Conservation (phyloP, 2,329 filamentous ascomycete species). For the Magnaporthiopsis rhizophila region DNA sequence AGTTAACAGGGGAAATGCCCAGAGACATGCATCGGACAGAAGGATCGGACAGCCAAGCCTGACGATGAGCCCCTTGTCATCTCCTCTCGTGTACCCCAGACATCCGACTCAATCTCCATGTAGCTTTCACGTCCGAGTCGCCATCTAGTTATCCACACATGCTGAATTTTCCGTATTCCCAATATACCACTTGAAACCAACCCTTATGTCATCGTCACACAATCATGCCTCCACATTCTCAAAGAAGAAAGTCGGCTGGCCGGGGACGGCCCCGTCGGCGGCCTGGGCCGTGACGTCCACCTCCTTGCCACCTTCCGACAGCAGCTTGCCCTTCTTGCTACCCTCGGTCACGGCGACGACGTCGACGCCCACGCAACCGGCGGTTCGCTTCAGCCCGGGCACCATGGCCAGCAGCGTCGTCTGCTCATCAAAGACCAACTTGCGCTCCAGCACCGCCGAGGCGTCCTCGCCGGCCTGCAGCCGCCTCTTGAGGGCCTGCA, state of each 20-base stretch:
- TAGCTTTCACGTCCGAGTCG: not conserved
- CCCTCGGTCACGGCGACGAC: conserved; percentile 65
- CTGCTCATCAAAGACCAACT: conserved; percentile 80
- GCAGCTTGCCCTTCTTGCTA: conserved; percentile 52
- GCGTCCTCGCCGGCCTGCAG: conserved; percentile 63
- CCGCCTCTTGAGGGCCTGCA: conserved; percentile 78
- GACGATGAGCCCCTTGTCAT: not conserved
- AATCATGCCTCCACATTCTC: conserved; percentile 13
- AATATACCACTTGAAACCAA: not conserved
- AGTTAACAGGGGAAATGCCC: not conserved
- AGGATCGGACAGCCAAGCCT: not conserved
- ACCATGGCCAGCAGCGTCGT: conserved; percentile 71
- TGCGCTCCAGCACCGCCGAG: conserved; percentile 67
- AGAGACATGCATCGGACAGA: not conserved
- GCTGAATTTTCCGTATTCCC: not conserved
- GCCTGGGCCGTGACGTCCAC: conserved; percentile 49
- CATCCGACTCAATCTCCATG: not conserved
- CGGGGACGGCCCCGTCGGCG: conserved; percentile 73
- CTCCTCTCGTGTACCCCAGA: not conserved
- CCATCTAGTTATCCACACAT: not conserved
- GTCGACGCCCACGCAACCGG: conserved; percentile 60
- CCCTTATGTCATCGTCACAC: not conserved
- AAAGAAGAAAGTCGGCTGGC: conserved; percentile 27
- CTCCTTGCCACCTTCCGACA: conserved; percentile 38
- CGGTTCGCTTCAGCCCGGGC: conserved; percentile 67